These are phyloP conservation scores for Pythium rhizo-oryzae DNA, from an alignment of 352 stramenopile species.

Conservation along the genomic window DNA sequence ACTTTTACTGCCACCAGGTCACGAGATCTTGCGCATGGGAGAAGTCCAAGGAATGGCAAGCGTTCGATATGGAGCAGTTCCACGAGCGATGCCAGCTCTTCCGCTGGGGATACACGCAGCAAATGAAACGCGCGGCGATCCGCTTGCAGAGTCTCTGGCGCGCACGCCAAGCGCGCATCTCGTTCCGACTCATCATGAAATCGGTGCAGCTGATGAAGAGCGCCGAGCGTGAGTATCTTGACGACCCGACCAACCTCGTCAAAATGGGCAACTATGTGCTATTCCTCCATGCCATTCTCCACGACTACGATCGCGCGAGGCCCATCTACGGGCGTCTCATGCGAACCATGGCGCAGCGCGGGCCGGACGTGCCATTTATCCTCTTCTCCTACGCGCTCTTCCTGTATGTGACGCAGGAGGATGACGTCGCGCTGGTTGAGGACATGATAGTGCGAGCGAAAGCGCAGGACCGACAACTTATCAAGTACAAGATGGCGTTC, in stretches of 20 bases:
- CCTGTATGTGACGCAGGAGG: slow-evolving; percentile 70
- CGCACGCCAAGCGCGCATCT: slow-evolving; percentile 50
- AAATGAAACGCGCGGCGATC: slow-evolving; percentile 52
- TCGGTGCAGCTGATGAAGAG: slow-evolving; percentile 70
- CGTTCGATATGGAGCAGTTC: slow-evolving; percentile 45
- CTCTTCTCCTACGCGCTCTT: slow-evolving; percentile 79
- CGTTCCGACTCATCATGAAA: slow-evolving; percentile 63
- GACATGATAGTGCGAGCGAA: slow-evolving; percentile 72
- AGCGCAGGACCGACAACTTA: slow-evolving; percentile 48
- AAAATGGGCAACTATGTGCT: slow-evolving; percentile 87
- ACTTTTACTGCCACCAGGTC: slow-evolving; percentile 77
- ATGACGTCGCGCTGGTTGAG: slow-evolving; percentile 61
- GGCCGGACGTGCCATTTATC: slow-evolving; percentile 80
- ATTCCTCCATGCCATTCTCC: slow-evolving; percentile 71
- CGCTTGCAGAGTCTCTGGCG: slow-evolving; percentile 61
- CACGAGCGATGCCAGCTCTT: slow-evolving; percentile 54
- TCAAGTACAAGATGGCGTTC: slow-evolving; percentile 80
- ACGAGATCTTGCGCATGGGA: slow-evolving; percentile 72
- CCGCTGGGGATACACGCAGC: slow-evolving; percentile 67
- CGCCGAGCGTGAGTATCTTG: slow-evolving; percentile 72
- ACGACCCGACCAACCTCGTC: slow-evolving; percentile 71
- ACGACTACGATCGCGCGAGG: slow-evolving; percentile 80
- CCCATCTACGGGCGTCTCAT: slow-evolving; percentile 69
- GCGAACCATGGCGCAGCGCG: slow-evolving; percentile 76
- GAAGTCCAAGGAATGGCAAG: slow-evolving; percentile 57